phyloP scores from a whole-genome alignment of 208 protist genomes.

The Leishmania turanica region DNA sequence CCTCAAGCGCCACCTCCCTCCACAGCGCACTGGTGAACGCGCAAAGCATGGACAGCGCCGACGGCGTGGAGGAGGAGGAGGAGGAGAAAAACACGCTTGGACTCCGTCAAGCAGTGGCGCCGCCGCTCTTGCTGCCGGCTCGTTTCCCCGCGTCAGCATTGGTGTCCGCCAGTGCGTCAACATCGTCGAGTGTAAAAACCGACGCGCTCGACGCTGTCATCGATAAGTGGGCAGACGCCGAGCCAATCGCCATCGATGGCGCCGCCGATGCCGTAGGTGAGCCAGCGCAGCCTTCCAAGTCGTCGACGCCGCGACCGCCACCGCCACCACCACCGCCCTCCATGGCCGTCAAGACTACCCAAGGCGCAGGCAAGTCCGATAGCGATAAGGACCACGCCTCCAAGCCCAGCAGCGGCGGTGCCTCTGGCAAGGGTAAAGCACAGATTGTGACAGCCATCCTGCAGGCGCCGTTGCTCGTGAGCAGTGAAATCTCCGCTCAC shows the following conservation, averaged over 20 bases:
- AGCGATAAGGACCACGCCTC: not conserved
- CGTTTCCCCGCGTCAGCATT: not conserved
- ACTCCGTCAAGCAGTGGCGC: not conserved
- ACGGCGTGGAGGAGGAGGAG: not conserved
- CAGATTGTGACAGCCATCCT: not conserved
- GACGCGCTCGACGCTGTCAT: not conserved
- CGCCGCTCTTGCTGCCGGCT: not conserved
- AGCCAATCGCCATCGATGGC: not conserved
- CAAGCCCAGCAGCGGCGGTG: not conserved
- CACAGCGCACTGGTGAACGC: not conserved
- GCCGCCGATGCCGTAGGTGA: not conserved
- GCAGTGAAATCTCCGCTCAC: not conserved
- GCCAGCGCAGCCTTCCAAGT: not conserved
- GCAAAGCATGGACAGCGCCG: not conserved
- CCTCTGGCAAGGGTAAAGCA: not conserved
- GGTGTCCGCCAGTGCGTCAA: not conserved
- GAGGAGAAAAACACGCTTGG: not conserved
- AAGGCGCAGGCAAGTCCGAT: not conserved
- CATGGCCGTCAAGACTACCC: not conserved
- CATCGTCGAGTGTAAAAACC: not conserved
- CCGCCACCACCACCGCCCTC: not conserved
- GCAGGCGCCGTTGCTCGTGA: slow-evolving; percentile 11
- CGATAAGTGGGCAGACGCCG: not conserved
- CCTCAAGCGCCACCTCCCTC: not conserved
- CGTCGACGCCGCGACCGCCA: not conserved